Percentiles rank a stretch among this genome's conserved stretches.
Evolutionary conservation across 306 rosid genomes (phyloP).

Genomic region (Bauhinia variegata): DNA sequence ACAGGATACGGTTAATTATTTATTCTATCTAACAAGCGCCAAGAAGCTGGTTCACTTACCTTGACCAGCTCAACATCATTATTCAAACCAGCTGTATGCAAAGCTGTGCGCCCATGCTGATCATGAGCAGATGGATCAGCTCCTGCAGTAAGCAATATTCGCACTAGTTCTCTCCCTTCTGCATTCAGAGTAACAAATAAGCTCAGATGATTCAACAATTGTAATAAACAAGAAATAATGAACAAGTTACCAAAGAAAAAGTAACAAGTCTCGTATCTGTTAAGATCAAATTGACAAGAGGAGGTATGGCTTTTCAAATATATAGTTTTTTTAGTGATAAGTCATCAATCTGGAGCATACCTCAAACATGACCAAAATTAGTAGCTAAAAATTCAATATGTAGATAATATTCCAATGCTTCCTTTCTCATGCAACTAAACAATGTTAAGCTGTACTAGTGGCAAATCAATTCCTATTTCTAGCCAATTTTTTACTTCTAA

Average conservation of each 20-base stretch:
- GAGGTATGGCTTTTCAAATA: not conserved
- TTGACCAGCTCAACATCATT: constrained; percentile 85
- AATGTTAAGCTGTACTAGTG: not conserved
- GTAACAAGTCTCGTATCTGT: constrained; percentile 22
- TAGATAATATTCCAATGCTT: not conserved
- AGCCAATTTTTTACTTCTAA: too few species aligned
- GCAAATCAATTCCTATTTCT: constrained; percentile 11
- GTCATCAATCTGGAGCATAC: constrained; percentile 12
- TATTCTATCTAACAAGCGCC: constrained; percentile 22
- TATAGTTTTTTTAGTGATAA: too few species aligned
- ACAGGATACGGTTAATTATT: constrained; percentile 28
- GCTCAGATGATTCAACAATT: constrained; percentile 28
- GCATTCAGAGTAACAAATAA: constrained; percentile 34
- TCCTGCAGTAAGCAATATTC: constrained; percentile 81
- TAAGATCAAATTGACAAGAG: not conserved
- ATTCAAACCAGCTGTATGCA: constrained; percentile 93
- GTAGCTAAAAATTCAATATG: constrained; percentile 15
- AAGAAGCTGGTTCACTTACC: constrained; percentile 49
- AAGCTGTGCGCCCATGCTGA: constrained; percentile 93
- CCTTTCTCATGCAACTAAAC: constrained; percentile 5
- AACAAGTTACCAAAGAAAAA: not conserved
- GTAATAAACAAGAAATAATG: constrained; percentile 11
- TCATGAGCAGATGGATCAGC: constrained; percentile 94
- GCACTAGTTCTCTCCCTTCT: constrained; percentile 97
- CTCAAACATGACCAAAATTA: constrained; percentile 8